phyloP scores from a whole-genome alignment of 108 stramenopile genomes.

The Discostella pseudostelligera region DNA sequence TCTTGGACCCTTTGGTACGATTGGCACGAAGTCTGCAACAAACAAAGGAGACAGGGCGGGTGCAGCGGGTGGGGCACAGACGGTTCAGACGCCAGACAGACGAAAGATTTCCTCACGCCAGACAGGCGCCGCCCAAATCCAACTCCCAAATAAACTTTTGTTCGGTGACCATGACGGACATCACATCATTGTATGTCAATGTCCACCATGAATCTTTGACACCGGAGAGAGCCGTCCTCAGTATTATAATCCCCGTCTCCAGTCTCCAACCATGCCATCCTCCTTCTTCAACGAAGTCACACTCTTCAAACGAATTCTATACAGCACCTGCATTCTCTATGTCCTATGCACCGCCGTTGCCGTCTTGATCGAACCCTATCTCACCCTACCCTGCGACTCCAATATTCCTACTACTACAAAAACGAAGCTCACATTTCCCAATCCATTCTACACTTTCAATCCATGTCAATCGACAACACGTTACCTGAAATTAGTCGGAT shows the following conservation, averaged over 20 bases:
- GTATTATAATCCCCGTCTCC: background rate
- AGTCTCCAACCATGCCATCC: background rate
- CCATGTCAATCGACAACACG: constrained; percentile 53
- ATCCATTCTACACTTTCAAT: constrained; percentile 53
- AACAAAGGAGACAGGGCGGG: background rate
- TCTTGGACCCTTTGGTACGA: no score
- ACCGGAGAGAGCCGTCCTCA: no score
- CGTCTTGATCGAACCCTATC: constrained; percentile 20
- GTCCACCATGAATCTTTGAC: no score
- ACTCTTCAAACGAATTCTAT: constrained; percentile 12
- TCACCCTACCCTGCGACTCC: constrained; percentile 18
- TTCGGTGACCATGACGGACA: no score
- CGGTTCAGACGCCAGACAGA: no score
- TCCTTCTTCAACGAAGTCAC: constrained; percentile 30
- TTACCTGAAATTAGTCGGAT: constrained; percentile 41
- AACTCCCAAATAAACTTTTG: no score
- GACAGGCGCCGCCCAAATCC: no score
- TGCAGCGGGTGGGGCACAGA: no score
- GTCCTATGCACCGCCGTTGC: constrained; percentile 21
- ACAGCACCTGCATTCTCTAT: constrained; percentile 11
- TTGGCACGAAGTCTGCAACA: background rate
- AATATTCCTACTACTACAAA: background rate
- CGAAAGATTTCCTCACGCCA: no score
- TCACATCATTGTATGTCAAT: no score
- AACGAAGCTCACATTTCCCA: constrained; percentile 37